These are phyloP conservation scores for Prototheca cutis DNA, from an alignment of 163 green algal genomes.

Conservation along the genomic window DNA sequence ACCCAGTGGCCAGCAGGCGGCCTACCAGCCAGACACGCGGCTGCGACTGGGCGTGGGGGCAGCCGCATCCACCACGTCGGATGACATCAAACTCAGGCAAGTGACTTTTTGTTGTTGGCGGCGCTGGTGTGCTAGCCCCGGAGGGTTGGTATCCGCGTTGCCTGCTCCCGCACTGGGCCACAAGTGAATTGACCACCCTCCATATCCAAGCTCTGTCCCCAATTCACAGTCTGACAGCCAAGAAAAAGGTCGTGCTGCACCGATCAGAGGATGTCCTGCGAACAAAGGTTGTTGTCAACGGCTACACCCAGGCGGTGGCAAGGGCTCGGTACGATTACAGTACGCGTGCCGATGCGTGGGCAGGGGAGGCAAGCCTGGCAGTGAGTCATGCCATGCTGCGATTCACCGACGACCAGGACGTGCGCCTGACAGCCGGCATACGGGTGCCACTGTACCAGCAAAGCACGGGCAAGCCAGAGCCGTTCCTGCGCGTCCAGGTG, in stretches of 20 bases:
- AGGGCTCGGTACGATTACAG: not conserved
- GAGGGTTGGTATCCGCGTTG: too few relatives aligned
- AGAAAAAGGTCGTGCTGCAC: conserved; percentile 12
- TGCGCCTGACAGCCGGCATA: conserved; percentile 12
- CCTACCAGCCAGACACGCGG: conserved; percentile 15
- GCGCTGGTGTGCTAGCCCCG: too few relatives aligned
- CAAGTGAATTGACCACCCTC: too few relatives aligned
- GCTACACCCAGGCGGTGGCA: conserved; percentile 12
- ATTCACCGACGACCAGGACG: conserved; percentile 14
- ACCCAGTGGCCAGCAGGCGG: not conserved
- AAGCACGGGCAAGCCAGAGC: conserved; percentile 2
- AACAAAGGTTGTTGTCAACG: conserved; percentile 4
- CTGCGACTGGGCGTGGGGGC: conserved; percentile 13
- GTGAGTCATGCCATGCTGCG: conserved; percentile 16
- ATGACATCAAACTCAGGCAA: not conserved
- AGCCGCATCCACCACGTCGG: not conserved
- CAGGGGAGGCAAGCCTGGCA: conserved; percentile 5
- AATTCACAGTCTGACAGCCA: conserved; percentile 8
- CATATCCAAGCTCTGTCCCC: too few relatives aligned
- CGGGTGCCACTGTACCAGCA: conserved; percentile 5
- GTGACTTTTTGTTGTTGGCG: too few relatives aligned
- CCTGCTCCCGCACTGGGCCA: too few relatives aligned
- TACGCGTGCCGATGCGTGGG: conserved; percentile 1
- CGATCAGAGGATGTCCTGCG: conserved; percentile 3
- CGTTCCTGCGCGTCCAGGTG: conserved; percentile 8